Evolutionary conservation across 768 basidiomycete species (phyloP).

Genomic region (Suillus ampliporus): DNA sequence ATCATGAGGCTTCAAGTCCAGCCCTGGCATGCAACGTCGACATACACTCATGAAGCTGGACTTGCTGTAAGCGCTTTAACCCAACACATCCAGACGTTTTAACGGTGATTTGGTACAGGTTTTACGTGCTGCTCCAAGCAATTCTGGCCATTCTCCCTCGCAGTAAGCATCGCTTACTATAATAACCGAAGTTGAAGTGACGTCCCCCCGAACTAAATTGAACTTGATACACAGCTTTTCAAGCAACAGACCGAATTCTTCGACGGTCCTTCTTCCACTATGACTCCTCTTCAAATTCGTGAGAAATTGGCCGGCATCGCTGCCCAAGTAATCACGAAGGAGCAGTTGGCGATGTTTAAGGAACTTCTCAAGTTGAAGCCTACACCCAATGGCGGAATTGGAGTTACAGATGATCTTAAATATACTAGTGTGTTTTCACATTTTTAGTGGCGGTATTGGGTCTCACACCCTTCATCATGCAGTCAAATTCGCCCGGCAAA

Average conservation of each 20-base stretch:
- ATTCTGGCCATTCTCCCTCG: constrained; percentile 80
- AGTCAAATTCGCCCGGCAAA: constrained; percentile 94
- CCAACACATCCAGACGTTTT: background rate
- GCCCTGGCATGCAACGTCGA: constrained; percentile 82
- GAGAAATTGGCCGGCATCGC: constrained; percentile 72
- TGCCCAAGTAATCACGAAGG: constrained; percentile 53
- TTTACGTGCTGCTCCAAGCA: constrained; percentile 70
- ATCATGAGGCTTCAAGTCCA: constrained; percentile 76
- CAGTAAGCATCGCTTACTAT: constrained; percentile 47
- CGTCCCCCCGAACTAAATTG: background rate
- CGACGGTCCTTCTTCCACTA: constrained; percentile 70
- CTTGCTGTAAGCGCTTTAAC: constrained; percentile 61
- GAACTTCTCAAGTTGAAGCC: constrained; percentile 67
- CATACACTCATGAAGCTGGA: constrained; percentile 79
- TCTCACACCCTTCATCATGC: constrained; percentile 8
- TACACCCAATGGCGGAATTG: constrained; percentile 79
- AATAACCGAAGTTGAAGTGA: background rate
- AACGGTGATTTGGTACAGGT: constrained; percentile 42
- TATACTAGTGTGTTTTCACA: constrained; percentile 69
- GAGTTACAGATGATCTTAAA: constrained; percentile 85
- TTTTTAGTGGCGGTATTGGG: background rate
- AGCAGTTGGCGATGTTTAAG: constrained; percentile 57
- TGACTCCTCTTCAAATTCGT: constrained; percentile 76
- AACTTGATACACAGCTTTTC: constrained; percentile 61
- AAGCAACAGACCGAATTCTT: constrained; percentile 78